Conservation (phyloP, 2,329 filamentous ascomycete species). For the Teratosphaeria gauchensis region DNA sequence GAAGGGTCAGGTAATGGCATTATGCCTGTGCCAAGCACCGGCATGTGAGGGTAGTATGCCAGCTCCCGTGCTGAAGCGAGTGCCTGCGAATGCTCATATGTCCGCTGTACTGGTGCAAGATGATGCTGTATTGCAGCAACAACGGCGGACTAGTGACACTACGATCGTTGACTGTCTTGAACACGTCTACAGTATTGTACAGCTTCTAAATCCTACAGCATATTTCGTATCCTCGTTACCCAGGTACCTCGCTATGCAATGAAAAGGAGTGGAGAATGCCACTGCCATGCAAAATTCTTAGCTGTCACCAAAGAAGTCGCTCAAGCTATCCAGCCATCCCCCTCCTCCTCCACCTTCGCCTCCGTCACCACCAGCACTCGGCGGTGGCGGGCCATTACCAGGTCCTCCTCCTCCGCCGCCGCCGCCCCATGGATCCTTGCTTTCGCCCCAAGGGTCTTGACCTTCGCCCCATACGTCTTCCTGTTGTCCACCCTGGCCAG, state of each 20-base stretch:
- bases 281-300: not conserved
- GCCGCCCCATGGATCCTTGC: conserved; percentile 21
- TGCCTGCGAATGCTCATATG: no score
- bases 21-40: no score
- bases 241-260: not conserved
- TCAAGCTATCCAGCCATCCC: conserved; percentile 14
- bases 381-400: conserved; percentile 24
- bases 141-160: no score
- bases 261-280: not conserved
- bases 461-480: conserved; percentile 6
- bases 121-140: no score
- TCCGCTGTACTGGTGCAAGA: no score
- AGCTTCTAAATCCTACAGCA: not conserved
- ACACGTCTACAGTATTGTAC: not conserved
- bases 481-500: not conserved
- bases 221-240: not conserved
- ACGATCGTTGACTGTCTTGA: no score
- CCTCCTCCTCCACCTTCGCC: conserved; percentile 23
- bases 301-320: conserved; percentile 12
- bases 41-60: no score
- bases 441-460: conserved; percentile 8
- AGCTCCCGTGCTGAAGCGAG: no score
- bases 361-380: conserved; percentile 15
- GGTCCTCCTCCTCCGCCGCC: conserved; percentile 27
- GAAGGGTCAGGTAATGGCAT: no score